Evolutionary conservation across 2,329 filamentous ascomycete genomes (phyloP), one percentile per base, ranked within the genome.

Genomic region (Paraphoma sp.): DNA sequence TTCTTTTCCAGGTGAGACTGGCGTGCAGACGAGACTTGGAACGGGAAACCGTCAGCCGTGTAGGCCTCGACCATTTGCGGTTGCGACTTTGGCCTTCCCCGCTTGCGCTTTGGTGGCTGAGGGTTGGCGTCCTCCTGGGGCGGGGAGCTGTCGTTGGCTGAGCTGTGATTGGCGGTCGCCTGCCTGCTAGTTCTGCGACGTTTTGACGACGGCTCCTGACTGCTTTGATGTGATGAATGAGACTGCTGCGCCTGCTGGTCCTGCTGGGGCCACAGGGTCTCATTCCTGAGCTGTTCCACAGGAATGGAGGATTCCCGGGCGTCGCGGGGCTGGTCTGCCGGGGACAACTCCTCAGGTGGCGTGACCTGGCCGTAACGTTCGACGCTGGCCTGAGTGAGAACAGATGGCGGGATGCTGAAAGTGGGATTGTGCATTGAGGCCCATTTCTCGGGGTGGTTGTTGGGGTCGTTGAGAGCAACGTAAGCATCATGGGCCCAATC

Each of bases 1-100:
- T 93, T 93, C 57, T 89, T 85, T 74, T 90, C 87, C 0, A 91
- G 81, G 64, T 76, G 73, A 2, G 70, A 71, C 54, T 75, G 68
- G 49, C 73, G 73, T 44, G 72, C 68, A 3, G 71, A 73, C 6
- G 73, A 72, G 5, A 75, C 71, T 17, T 72, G 68, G 54, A 74
- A 69, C 2, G 71, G 71, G 41, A 65, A 72, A 30, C 71, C 73
- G 16, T 75, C 72, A 14, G 69, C 61, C 4, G 71, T 73, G 54
- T 54, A 72, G 14, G 67, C 68, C 54, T 72, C 66, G 6, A 71
- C 56, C 58, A 69, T 66, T 50, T 72, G 70, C 4, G 71, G 71
- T 38, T 72, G 68, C 45, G 71, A 70, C 54, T 74, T 75, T 29
- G 73, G 73, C 51, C 73, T 62, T 16, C 73, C 73, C 36, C 73